Base-by-base conservation (phyloP, 345 rosid species). In the Murraya koenigii region DNA sequence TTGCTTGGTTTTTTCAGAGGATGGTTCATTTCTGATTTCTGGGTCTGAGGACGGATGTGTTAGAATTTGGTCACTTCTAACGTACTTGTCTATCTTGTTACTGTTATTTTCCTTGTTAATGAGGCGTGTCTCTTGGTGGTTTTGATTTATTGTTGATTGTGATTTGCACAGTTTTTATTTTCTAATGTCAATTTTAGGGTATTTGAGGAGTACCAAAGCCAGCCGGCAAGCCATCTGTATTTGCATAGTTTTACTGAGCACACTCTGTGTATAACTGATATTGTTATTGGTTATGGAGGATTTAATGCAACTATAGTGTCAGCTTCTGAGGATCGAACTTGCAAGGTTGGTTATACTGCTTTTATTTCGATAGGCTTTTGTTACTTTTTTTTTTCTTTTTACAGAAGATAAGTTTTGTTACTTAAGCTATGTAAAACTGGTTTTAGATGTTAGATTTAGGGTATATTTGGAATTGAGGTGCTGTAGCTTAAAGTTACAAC, bases 31-130 rank as follows among this genome's bases (percentile, higher is more conserved):
- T 60, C 64, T 95, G 72, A 73, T 95, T 72, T 95, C 99, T 36
- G 97, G 99, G 55, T 90, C 98, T 0, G 90, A 90, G 82, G 94
- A 94, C 75, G 92, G 97, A 74, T 82, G 88, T 49, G 84, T 96
- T 79, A 81, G 89, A 91, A 92, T 92, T 9, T 96, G 98, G 99
- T 87, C 97, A 22, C 93, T 94, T 74, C 80, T 86, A 81, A 81
- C 75, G 99, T 96, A 85, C 55, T 11, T 77, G 30, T 35, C 36
- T 59, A 65, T 41, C 30, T 49, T 63, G 8, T 58, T 36, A 32
- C 64, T 23, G 20, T 33, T 64, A 52, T 71, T 38, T 58, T 33
- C 3, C 6, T 58, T 44, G 35, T 36, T 77, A 59, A 8, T 22
- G 30, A 8, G 38, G 19, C 11, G 7, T 8, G 3, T 47, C 71